A percentile compares a stretch with the other conserved stretches of the same genome.
These are phyloP conservation scores for Cicer arietinum DNA, from an alignment of 306 rosid genomes.

Conservation along the genomic window DNA sequence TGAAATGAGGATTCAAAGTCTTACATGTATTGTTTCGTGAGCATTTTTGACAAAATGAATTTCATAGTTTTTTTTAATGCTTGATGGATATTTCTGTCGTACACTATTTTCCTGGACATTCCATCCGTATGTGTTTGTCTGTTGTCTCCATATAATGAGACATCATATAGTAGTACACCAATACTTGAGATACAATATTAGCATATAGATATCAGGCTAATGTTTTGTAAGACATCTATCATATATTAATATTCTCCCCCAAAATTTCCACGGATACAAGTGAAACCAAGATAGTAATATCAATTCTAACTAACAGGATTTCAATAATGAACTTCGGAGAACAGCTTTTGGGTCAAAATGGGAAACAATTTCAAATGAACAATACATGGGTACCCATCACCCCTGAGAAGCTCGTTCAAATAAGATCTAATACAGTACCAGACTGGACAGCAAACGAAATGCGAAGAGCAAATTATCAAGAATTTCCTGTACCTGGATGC, in stretches of 20 bases:
- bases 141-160: not conserved
- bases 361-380: slow-evolving; percentile 42
- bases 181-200: slow-evolving; percentile 19
- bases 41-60: not conserved
- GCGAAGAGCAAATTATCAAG: slow-evolving; percentile 45
- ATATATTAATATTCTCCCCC: slow-evolving; percentile 3
- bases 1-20: not conserved
- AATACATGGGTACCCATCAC: slow-evolving; percentile 60
- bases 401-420: slow-evolving; percentile 54
- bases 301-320: slow-evolving; percentile 41
- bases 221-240: slow-evolving; percentile 8
- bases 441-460: slow-evolving; percentile 44
- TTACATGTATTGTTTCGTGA: slow-evolving; percentile 13
- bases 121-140: slow-evolving; percentile 1
- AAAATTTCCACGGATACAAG: not conserved
- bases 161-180: slow-evolving; percentile 7
- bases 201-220: not conserved
- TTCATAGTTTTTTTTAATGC: slow-evolving; percentile 1
- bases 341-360: slow-evolving; percentile 45
- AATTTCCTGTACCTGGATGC: slow-evolving; percentile 39
- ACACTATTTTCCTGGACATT: slow-evolving; percentile 9
- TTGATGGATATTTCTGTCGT: not conserved
- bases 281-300: slow-evolving; percentile 32
- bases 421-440: slow-evolving; percentile 40
- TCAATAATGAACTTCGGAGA: slow-evolving; percentile 55